Conservation (phyloP, 805 yeast genomes). For the Blastobotrys robertii region DNA sequence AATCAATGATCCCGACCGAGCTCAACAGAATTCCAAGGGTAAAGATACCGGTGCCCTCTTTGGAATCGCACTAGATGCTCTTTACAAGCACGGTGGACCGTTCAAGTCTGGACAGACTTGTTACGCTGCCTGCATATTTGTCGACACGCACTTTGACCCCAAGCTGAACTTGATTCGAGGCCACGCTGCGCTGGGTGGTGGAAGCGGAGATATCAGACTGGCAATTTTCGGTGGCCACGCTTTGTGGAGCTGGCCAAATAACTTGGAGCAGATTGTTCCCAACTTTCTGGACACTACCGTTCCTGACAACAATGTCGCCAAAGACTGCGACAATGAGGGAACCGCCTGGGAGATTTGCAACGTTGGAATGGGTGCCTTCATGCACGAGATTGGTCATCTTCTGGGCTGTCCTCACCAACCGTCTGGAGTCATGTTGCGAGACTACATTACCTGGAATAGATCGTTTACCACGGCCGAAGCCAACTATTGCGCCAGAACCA, state of each 20-base stretch:
- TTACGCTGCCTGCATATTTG: slow-evolving; percentile 75
- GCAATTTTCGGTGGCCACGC: slow-evolving; percentile 96
- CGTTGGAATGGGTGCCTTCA: slow-evolving; percentile 82
- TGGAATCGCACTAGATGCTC: slow-evolving; percentile 68
- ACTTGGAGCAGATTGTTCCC: slow-evolving; percentile 57
- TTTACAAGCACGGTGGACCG: slow-evolving; percentile 46
- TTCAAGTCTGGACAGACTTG: slow-evolving; percentile 41
- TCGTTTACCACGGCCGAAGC: slow-evolving; percentile 69
- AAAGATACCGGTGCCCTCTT: slow-evolving; percentile 66
- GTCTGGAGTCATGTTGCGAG: slow-evolving; percentile 83
- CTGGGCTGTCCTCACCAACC: slow-evolving; percentile 91
- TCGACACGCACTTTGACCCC: slow-evolving; percentile 80
- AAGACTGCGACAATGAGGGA: slow-evolving; percentile 77
- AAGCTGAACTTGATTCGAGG: slow-evolving; percentile 50
- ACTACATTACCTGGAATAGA: slow-evolving; percentile 70
- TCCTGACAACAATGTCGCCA: slow-evolving; percentile 71
- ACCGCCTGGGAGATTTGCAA: slow-evolving; percentile 85
- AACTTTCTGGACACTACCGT: slow-evolving; percentile 64
- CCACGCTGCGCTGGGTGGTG: slow-evolving; percentile 96
- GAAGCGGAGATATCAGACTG: slow-evolving; percentile 53
- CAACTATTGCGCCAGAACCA: slow-evolving; percentile 30
- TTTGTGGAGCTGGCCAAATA: slow-evolving; percentile 84
- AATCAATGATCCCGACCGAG: slow-evolving; percentile 65
- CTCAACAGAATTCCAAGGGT: slow-evolving; percentile 79
- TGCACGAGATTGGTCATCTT: slow-evolving; percentile 91